phyloP scores from a whole-genome alignment of 2,329 filamentous ascomycete genomes.

The Pleoardoris graminearum region DNA sequence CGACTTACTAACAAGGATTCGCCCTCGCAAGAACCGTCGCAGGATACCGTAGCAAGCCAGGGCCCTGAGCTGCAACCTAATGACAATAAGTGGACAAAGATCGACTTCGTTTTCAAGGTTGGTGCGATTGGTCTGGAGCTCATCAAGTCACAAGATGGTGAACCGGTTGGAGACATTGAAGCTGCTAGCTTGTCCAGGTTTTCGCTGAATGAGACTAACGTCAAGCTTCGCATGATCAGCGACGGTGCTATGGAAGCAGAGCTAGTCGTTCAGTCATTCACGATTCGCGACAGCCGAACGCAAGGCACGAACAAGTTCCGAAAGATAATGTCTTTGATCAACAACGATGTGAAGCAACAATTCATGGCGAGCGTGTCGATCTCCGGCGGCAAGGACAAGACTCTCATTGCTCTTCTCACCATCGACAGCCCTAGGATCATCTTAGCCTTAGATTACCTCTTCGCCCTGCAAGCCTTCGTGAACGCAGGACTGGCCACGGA shows the following conservation, averaged over 20 bases:
- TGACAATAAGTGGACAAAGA: slow-evolving; percentile 81
- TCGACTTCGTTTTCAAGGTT: slow-evolving; percentile 89
- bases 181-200: slow-evolving; percentile 88
- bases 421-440: slow-evolving; percentile 95
- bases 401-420: slow-evolving; percentile 86
- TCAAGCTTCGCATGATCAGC: slow-evolving; percentile 91
- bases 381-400: slow-evolving; percentile 78
- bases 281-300: slow-evolving; percentile 87
- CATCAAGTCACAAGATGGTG: slow-evolving; percentile 72
- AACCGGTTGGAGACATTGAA: slow-evolving; percentile 77
- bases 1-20: slow-evolving; percentile 47
- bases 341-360: slow-evolving; percentile 88
- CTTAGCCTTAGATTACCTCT: slow-evolving; percentile 93
- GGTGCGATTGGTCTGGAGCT: slow-evolving; percentile 87
- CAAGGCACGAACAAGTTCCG: slow-evolving; percentile 92
- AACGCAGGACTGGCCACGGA: slow-evolving; percentile 65
- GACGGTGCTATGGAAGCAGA: slow-evolving; percentile 92
- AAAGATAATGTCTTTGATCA: slow-evolving; percentile 96
- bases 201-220: slow-evolving; percentile 86
- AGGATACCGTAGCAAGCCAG: slow-evolving; percentile 53
- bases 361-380: slow-evolving; percentile 98
- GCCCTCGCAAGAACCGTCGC: slow-evolving; percentile 44
- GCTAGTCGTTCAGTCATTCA: slow-evolving; percentile 90
- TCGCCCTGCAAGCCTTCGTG: slow-evolving; percentile 84
- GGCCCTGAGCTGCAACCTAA: slow-evolving; percentile 70